A percentile compares a stretch with the other conserved stretches of the same genome.
Conservation (phyloP, 2,329 filamentous ascomycete species). For the Epichloe amarillans region DNA sequence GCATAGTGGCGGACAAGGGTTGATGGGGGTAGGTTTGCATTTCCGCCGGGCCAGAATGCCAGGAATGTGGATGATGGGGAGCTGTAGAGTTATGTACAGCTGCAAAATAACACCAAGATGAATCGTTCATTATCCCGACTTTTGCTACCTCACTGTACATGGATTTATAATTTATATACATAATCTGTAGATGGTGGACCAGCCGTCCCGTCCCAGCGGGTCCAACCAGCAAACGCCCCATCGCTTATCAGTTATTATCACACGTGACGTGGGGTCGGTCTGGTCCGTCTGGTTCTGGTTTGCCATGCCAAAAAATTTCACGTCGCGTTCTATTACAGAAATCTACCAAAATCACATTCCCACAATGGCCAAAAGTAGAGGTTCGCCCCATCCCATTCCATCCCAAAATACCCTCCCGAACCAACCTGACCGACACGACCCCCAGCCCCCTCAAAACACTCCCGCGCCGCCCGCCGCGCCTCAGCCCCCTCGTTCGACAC, state of each 20-base stretch:
- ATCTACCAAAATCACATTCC: neutral
- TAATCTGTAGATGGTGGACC: neutral
- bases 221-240: neutral
- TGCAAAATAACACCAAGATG: too few species aligned
- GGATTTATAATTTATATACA: neutral
- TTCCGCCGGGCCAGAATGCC: conserved; percentile 12
- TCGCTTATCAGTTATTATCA: neutral
- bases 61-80: conserved; percentile 6
- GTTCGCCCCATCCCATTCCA: neutral
- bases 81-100: neutral
- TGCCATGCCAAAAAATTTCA: neutral
- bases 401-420: neutral
- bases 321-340: too few species aligned
- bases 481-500: conserved; percentile 56
- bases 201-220: neutral
- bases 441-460: conserved; percentile 52
- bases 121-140: too few species aligned
- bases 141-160: too few species aligned
- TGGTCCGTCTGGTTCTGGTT: neutral
- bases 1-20: conserved; percentile 17
- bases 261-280: neutral
- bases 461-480: conserved; percentile 60
- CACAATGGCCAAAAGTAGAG: conserved; percentile 9
- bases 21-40: conserved; percentile 15
- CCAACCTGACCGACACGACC: neutral